Base-by-base conservation (phyloP, 2,329 filamentous ascomycete species). In the Pseudocercospora cruenta region DNA sequence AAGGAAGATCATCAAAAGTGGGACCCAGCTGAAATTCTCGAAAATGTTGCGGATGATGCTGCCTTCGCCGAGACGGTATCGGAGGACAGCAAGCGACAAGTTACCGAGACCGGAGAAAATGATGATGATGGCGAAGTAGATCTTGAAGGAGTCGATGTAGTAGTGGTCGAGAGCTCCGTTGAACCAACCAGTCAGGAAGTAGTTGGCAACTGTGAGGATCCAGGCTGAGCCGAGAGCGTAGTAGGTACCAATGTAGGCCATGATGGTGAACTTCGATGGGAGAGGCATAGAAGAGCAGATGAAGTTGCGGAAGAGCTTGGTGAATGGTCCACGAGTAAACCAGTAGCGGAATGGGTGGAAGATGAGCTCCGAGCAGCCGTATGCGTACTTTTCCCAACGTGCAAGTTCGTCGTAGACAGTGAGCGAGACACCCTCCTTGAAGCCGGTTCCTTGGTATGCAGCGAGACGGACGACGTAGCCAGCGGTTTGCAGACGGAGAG, bases 381-480 rank as follows among this genome's bases (percentile, higher is more conserved):
- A 94, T 2, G 91, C 92, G 76, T 93, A 93, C 79, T 94, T 94
- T 76, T 94, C 91, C 91, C 92, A 94, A 64, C 91, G 89, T 1
- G 91, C 90, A 66, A 94, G 83, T 78, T 94, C 92, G 78, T 94
- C 91, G 75, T 94, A 93, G 9, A 94, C 91, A 0, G 91, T 94
- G 64, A 94, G 82, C 1, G 91, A 94, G 62, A 94, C 91, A 70
- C 92, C 91, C 77, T 94, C 91, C 76, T 93, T 90, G 83, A 93
- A 93, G 58, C 88, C 90, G n/a, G 90, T 87, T 43, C 88, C 88
- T 6, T 88, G 88, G 84, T 91, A 93, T 21, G 89, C 87, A 8
- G 88, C 90, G 24, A 93, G 83, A 31, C 91, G 89, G 71, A 92
- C 89, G 69, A 89, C 88, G 78, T 92, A 93, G 28, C 90, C 90